A percentile compares a stretch with the other conserved stretches of the same genome.
Evolutionary conservation across 2,329 filamentous ascomycete species (phyloP).

Genomic region (Hymenoscyphus infarciens): DNA sequence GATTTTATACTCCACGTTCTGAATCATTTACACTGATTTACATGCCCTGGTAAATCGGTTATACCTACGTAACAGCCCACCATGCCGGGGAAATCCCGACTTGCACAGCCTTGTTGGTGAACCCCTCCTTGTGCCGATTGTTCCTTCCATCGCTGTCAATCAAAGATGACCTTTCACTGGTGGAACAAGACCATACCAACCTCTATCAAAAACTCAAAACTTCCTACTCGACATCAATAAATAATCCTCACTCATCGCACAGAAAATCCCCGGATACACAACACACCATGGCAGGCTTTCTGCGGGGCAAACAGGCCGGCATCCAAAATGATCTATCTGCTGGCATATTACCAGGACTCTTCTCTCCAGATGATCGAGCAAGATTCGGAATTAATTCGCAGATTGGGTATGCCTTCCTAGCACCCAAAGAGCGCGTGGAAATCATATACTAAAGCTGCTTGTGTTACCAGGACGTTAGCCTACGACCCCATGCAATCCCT

Average conservation of each 20-base stretch:
- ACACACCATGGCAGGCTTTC: slow-evolving; percentile 71
- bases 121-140: slow-evolving; percentile 1
- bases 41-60: too few relatives aligned
- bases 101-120: too few relatives aligned
- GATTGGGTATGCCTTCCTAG: slow-evolving; percentile 50
- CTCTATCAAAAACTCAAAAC: not conserved
- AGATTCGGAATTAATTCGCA: slow-evolving; percentile 80
- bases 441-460: slow-evolving; percentile 16
- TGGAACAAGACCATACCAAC: not conserved
- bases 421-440: not conserved
- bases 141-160: not conserved
- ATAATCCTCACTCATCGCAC: not conserved
- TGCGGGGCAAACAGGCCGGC: slow-evolving; percentile 89
- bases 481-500: slow-evolving; percentile 95
- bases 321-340: slow-evolving; percentile 88
- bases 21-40: too few relatives aligned
- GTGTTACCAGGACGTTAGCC: slow-evolving; percentile 66
- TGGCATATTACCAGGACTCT: slow-evolving; percentile 72
- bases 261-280: slow-evolving; percentile 11
- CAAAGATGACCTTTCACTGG: slow-evolving; percentile 5
- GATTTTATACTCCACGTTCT: too few relatives aligned
- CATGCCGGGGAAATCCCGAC: too few relatives aligned
- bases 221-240: not conserved
- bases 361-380: slow-evolving; percentile 77
- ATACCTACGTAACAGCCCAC: too few relatives aligned